Evolutionary conservation across 768 basidiomycete species (phyloP).

Genomic region (Rhizopogon rudus): DNA sequence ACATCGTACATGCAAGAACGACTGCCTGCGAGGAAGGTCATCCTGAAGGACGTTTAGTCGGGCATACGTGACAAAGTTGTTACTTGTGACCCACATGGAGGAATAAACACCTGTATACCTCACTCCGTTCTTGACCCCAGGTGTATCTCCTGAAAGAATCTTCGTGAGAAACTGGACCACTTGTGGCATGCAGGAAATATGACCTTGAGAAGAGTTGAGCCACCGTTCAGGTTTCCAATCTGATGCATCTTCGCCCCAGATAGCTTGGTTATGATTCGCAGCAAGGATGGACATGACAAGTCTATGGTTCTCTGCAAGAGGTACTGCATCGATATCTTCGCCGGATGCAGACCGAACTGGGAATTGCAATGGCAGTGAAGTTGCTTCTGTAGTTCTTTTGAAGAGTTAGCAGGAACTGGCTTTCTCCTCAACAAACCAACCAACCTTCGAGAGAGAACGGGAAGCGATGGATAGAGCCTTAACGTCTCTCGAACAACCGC

Average conservation of each 20-base stretch:
- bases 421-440: conserved; percentile 14
- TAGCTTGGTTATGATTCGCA: conserved; percentile 34
- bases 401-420: not conserved
- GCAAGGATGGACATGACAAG: conserved; percentile 37
- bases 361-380: conserved; percentile 29
- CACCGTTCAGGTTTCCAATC: conserved; percentile 47
- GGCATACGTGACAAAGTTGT: not conserved
- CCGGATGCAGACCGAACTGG: conserved; percentile 11
- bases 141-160: not conserved
- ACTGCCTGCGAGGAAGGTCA: conserved; percentile 43
- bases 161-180: not conserved
- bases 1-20: conserved; percentile 39
- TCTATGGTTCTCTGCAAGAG: conserved; percentile 37
- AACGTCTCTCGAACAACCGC: conserved; percentile 36
- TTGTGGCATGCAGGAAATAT: not conserved
- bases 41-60: conserved; percentile 20
- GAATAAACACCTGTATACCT: conserved; percentile 38
- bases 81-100: conserved; percentile 31
- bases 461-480: conserved; percentile 37
- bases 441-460: conserved; percentile 32
- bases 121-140: conserved; percentile 5
- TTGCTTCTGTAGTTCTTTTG: conserved; percentile 32
- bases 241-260: conserved; percentile 39
- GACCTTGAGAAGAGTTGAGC: conserved; percentile 17
- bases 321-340: conserved; percentile 20